Conservation (phyloP, 192 early-diverging fungal species). For the Backusella liffmaniae region DNA sequence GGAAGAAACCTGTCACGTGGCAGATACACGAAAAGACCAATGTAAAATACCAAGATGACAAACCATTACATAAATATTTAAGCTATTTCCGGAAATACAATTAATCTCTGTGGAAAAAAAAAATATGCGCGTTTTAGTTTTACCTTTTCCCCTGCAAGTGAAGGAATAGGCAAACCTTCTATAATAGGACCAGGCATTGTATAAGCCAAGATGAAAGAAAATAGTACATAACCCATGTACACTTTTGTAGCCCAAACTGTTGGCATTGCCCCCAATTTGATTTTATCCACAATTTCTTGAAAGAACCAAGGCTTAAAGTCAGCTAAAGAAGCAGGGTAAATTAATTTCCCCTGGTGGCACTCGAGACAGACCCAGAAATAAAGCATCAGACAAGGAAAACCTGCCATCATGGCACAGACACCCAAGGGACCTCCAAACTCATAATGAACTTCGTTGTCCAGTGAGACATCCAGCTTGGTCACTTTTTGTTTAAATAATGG, state of each 20-base stretch:
- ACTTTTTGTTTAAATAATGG: slow-evolving; percentile 29
- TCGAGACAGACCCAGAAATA: slow-evolving; percentile 73
- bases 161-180: slow-evolving; percentile 67
- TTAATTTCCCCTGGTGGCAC: slow-evolving; percentile 60
- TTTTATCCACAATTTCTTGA: slow-evolving; percentile 42
- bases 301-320: slow-evolving; percentile 39
- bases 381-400: slow-evolving; percentile 71
- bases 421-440: slow-evolving; percentile 76
- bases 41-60: slow-evolving; percentile 49
- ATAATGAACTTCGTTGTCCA: slow-evolving; percentile 62
- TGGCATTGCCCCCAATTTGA: slow-evolving; percentile 55
- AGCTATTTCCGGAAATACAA: slow-evolving; percentile 28
- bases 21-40: slow-evolving; percentile 41
- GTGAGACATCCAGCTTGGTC: slow-evolving; percentile 45
- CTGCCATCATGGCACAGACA: slow-evolving; percentile 67
- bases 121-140: not conserved
- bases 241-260: slow-evolving; percentile 49
- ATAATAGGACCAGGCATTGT: slow-evolving; percentile 65
- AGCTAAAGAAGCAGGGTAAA: slow-evolving; percentile 30
- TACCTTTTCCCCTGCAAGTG: slow-evolving; percentile 47
- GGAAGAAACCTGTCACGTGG: slow-evolving; percentile 44
- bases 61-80: slow-evolving; percentile 55
- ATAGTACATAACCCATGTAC: slow-evolving; percentile 58
- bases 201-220: slow-evolving; percentile 59
- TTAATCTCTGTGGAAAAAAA: not conserved